A percentile compares a stretch with the other conserved stretches of the same genome.
These are phyloP conservation scores for Fragaria vesca DNA, from an alignment of 306 rosid species.

Conservation along the genomic window DNA sequence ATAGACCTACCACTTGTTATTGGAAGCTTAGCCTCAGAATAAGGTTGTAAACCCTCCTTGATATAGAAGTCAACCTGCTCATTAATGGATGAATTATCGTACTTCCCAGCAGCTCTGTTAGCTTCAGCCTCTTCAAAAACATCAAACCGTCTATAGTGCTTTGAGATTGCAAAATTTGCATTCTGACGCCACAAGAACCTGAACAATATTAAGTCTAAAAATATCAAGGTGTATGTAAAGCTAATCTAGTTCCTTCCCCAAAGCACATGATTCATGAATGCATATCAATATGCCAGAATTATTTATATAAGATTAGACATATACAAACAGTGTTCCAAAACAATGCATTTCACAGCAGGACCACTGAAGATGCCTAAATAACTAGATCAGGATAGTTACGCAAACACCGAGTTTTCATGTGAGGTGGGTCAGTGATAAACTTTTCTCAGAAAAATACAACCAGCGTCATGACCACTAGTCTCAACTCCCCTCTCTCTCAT, in stretches of 20 bases:
- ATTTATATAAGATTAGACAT: not conserved
- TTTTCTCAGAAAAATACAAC: not conserved
- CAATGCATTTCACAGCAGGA: not conserved
- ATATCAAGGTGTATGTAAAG: not conserved
- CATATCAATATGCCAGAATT: not conserved
- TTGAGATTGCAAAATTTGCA: slow-evolving; percentile 89
- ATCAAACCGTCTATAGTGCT: slow-evolving; percentile 89
- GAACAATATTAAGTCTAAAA: slow-evolving; percentile 14
- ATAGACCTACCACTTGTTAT: slow-evolving; percentile 80
- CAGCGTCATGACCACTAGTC: not conserved
- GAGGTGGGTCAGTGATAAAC: not conserved
- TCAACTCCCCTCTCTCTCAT: not conserved
- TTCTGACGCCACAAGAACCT: slow-evolving; percentile 97
- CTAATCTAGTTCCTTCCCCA: not conserved
- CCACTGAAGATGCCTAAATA: not conserved
- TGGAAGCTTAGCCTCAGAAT: slow-evolving; percentile 80
- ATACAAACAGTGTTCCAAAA: not conserved
- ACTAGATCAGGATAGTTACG: not conserved
- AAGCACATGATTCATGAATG: not conserved
- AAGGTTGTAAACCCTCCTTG: slow-evolving; percentile 76
- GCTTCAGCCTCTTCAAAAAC: slow-evolving; percentile 98
- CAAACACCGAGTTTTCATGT: not conserved
- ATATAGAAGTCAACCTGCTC: slow-evolving; percentile 75
- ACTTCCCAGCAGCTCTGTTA: slow-evolving; percentile 90
- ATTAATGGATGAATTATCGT: slow-evolving; percentile 78